A percentile compares a stretch with the other conserved stretches of the same genome.
Evolutionary conservation across 2,329 filamentous ascomycete genomes (phyloP).

Genomic region (Botryotinia calthae): DNA sequence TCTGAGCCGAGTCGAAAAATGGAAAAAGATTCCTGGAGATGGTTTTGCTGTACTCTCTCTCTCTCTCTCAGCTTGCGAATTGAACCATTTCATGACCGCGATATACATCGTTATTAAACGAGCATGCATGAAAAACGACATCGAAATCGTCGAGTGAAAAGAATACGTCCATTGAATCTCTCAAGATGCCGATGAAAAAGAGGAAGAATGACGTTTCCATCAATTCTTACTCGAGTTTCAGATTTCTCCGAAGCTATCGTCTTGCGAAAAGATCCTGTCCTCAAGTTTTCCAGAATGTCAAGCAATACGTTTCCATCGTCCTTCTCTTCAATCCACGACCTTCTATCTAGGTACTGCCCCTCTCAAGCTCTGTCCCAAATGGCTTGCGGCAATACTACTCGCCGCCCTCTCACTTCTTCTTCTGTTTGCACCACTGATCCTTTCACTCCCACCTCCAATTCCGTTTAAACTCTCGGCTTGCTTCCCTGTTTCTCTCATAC

Average conservation of each 20-base stretch:
- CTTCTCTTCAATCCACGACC: not conserved
- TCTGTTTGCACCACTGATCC: not conserved
- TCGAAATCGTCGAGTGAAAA: not conserved
- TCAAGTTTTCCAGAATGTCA: not conserved
- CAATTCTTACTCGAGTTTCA: not conserved
- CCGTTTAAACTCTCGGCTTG: not conserved
- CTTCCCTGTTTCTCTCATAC: not conserved
- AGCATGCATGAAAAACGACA: not conserved
- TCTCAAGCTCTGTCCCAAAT: not conserved
- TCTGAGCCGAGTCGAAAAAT: not conserved
- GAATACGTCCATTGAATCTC: not conserved
- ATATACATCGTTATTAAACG: not conserved
- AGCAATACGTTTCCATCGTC: too few species aligned
- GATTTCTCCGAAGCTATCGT: too few species aligned
- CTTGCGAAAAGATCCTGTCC: too few species aligned
- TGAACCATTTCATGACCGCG: not conserved
- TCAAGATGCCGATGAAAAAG: not conserved
- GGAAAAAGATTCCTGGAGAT: not conserved
- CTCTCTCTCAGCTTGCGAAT: not conserved
- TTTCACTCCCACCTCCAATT: not conserved
- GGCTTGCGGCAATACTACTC: not conserved
- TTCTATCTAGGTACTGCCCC: not conserved
- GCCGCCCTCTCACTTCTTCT: not conserved
- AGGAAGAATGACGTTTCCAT: not conserved
- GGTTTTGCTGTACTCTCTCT: fast-evolving